Evolutionary conservation across 1,284 basidiomycete species (phyloP).

Genomic region (Cryptococcus hybrid): DNA sequence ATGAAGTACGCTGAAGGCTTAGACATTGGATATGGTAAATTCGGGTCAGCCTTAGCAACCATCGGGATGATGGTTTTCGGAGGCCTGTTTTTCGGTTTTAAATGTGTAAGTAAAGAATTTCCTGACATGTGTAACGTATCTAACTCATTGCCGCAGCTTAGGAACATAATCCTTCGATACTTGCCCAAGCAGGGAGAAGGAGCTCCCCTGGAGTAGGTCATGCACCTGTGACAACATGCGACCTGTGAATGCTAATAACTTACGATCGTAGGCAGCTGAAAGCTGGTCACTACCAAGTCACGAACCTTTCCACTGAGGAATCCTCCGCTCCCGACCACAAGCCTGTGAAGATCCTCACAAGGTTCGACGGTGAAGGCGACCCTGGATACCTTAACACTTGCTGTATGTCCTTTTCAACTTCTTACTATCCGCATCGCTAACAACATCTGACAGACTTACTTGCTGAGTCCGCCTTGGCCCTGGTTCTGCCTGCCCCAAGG

Average conservation of each 20-base stretch:
- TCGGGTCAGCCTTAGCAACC: slow-evolving; percentile 16
- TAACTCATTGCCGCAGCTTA: slow-evolving; percentile 54
- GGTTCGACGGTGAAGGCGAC: slow-evolving; percentile 67
- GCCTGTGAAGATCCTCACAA: slow-evolving; percentile 60
- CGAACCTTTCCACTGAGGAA: slow-evolving; percentile 56
- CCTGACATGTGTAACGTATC: not conserved
- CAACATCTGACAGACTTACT: slow-evolving; percentile 60
- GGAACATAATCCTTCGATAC: slow-evolving; percentile 48
- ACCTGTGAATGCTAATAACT: not conserved
- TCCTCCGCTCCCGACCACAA: slow-evolving; percentile 10
- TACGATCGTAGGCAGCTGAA: slow-evolving; percentile 55
- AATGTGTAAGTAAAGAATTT: slow-evolving; percentile 10
- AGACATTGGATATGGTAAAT: slow-evolving; percentile 10
- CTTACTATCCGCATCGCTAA: not conserved
- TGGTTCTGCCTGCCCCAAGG: slow-evolving; percentile 56
- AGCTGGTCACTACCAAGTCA: slow-evolving; percentile 59
- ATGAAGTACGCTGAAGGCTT: slow-evolving; percentile 76
- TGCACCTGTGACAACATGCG: not conserved
- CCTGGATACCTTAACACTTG: slow-evolving; percentile 72
- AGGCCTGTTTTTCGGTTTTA: slow-evolving; percentile 14
- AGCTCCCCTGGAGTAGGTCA: slow-evolving; percentile 60
- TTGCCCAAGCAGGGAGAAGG: slow-evolving; percentile 62
- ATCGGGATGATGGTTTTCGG: slow-evolving; percentile 13
- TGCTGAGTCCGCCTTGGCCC: slow-evolving; percentile 68
- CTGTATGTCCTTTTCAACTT: slow-evolving; percentile 47